A percentile compares a stretch with the other conserved stretches of the same genome.
Evolutionary conservation across 2,329 filamentous ascomycete species (phyloP).

Genomic region (Beauveria australis): DNA sequence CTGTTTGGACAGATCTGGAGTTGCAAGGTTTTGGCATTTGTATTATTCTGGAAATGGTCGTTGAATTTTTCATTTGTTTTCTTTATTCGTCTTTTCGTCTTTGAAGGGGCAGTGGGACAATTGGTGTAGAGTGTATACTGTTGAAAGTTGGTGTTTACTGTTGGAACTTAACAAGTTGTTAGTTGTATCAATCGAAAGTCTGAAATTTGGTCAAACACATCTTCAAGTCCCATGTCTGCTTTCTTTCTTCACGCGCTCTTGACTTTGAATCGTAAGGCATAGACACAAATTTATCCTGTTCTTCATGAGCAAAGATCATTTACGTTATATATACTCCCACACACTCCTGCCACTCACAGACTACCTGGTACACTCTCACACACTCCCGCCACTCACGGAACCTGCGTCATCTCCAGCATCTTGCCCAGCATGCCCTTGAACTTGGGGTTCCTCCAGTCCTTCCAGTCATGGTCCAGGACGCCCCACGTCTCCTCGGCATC

Average conservation of each 20-base stretch:
- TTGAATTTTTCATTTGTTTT: neutral
- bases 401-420: slow-evolving; percentile 31
- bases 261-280: neutral
- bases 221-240: neutral
- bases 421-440: slow-evolving; percentile 28
- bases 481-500: slow-evolving; percentile 48
- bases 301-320: too few relatives aligned
- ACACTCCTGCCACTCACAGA: neutral
- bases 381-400: slow-evolving; percentile 15
- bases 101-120: neutral
- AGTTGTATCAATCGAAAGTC: neutral
- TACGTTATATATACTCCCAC: too few relatives aligned
- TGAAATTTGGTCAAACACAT: neutral
- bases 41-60: neutral
- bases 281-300: neutral
- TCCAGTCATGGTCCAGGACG: slow-evolving; percentile 35
- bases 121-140: neutral
- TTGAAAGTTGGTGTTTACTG: neutral
- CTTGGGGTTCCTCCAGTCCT: slow-evolving; percentile 27
- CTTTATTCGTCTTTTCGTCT: too few relatives aligned
- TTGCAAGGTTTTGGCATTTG: neutral
- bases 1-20: neutral
- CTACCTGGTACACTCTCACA: neutral
- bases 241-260: neutral
- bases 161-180: neutral